phyloP scores from a whole-genome alignment of 176 grass and related monocot species.

The Carex myosuroides region DNA sequence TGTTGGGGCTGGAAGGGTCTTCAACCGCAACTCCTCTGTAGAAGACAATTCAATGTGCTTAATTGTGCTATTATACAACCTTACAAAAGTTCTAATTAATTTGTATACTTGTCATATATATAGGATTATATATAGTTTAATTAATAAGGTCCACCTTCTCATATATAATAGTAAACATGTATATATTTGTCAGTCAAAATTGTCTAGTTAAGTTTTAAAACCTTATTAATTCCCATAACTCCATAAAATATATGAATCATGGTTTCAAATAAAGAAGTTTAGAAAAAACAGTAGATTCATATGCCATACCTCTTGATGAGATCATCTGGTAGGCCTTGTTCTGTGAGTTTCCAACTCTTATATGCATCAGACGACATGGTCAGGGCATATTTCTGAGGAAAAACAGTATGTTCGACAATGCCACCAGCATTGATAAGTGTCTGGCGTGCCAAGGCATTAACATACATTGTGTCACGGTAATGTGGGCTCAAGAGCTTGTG shows the following conservation, averaged over 20 bases:
- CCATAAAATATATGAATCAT: background rate
- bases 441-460: constrained; percentile 71
- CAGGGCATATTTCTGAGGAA: constrained; percentile 56
- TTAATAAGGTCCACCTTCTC: background rate
- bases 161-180: background rate
- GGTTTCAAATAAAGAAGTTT: background rate
- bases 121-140: too few relatives aligned
- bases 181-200: background rate
- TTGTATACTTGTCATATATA: background rate
- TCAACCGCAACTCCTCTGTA: constrained; percentile 41
- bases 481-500: constrained; percentile 83
- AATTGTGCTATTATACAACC: background rate
- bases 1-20: constrained; percentile 35
- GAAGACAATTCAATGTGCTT: background rate
- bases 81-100: background rate
- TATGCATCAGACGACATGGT: constrained; percentile 63
- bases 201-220: background rate
- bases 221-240: background rate
- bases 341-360: constrained; percentile 78
- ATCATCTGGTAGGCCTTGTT: constrained; percentile 67
- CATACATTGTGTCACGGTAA: constrained; percentile 88
- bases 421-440: constrained; percentile 71
- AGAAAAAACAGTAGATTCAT: background rate
- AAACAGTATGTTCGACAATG: constrained; percentile 66
- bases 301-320: constrained; percentile 60